Evolutionary conservation across 768 basidiomycete genomes (phyloP), one percentile per base, ranked within the genome.

Genomic region (Boletus rubropictus): DNA sequence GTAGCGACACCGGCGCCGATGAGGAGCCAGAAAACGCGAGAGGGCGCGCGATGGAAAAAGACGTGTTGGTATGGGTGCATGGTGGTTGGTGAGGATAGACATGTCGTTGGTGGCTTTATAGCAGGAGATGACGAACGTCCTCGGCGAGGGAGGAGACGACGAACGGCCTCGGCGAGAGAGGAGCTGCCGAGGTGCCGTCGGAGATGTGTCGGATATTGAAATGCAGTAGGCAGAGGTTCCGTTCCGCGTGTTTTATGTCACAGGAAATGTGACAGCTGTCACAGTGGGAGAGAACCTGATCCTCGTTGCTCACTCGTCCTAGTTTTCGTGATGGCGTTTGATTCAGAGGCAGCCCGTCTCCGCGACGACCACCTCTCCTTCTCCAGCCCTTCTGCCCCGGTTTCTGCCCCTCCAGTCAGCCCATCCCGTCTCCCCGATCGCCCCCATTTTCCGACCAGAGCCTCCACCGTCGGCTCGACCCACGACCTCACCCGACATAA

Each of bases 21-120:
- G 55, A 74, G 8, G 71, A 87, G 84, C 85, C 85, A 87, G 60
- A 86, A 25, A 44, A 84, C 34, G 52, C 85, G 81, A 36, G 77
- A 77, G n/a, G 78, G 77, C 6, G 74, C 59, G 45, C 69, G 62
- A 41, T 63, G 65, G 51, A 61, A 44, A 22, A 53, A 49, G 33
- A 57, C 3, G 42, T 57, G 51, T 1, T 49, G 41, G 46, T 61
- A 54, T 0, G 54, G 52, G 11, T 59, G 41, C 67, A 67, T 67
- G 44, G 3, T 35, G 42, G 8, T 22, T n/a, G n/a, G 33, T 14
- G 11, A 15, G n/a, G 33, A 17, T 7, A 15, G 14, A 24, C 48
- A 56, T 57, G 33, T 37, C n/a, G 12, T n/a, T 5, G 28, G 18
- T 2, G 15, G 27, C 7, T 50, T 50, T 61, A 61, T 63, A 64